A percentile compares a stretch with the other conserved stretches of the same genome.
These are phyloP conservation scores for Hymenoscyphus fructigenus DNA, from an alignment of 2,329 filamentous ascomycete genomes.

Conservation along the genomic window DNA sequence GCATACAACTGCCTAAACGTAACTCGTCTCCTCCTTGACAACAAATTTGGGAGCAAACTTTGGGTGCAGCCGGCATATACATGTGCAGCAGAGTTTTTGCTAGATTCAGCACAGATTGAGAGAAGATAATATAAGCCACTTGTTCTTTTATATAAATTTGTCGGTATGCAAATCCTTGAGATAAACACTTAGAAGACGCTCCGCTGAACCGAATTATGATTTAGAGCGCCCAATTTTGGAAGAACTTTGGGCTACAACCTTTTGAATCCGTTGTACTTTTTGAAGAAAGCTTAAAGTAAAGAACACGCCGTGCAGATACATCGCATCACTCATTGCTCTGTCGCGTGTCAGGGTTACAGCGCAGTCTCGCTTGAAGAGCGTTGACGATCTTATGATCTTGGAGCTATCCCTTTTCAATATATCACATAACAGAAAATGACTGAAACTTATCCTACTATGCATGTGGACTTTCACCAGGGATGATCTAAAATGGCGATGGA, in stretches of 20 bases:
- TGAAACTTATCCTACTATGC: background rate
- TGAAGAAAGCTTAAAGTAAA: background rate
- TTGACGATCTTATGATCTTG: background rate
- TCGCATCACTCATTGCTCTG: background rate
- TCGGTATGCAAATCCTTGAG: too few species aligned
- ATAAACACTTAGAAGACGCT: background rate
- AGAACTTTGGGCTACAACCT: background rate
- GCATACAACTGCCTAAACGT: conserved; percentile 4
- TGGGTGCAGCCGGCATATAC: background rate
- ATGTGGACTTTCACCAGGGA: background rate
- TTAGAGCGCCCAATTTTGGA: background rate
- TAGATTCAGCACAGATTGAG: background rate
- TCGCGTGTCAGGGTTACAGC: background rate
- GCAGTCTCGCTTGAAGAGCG: conserved; percentile 5
- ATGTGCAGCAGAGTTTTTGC: background rate
- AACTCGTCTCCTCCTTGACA: conserved; percentile 1
- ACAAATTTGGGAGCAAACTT: background rate
- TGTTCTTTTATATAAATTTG: too few species aligned
- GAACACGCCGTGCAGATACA: background rate
- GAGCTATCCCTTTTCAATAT: background rate
- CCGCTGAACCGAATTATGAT: background rate
- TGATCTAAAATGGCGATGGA: background rate
- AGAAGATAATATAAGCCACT: too few species aligned
- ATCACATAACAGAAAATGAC: background rate
- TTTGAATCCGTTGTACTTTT: background rate